These are phyloP conservation scores for Limtongozyma cylindracea DNA, from an alignment of 805 yeast genomes.

Conservation along the genomic window DNA sequence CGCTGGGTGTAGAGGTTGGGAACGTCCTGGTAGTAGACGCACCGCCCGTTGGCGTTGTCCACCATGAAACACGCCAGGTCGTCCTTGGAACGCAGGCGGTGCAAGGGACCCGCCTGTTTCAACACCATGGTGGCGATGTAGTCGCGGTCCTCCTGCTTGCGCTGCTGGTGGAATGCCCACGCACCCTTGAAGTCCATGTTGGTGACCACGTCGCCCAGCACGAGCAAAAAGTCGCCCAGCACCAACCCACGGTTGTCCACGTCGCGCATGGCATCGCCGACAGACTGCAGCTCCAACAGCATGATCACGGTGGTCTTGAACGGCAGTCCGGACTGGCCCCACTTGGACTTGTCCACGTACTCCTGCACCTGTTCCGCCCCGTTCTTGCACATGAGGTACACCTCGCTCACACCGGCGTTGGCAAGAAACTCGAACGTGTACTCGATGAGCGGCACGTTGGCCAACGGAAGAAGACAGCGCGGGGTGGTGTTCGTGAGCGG, in stretches of 20 bases:
- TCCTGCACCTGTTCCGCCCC: slow-evolving; percentile 76
- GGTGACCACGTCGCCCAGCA: slow-evolving; percentile 90
- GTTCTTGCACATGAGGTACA: slow-evolving; percentile 68
- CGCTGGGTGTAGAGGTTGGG: too few species aligned
- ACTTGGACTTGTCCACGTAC: slow-evolving; percentile 52
- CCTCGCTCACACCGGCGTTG: slow-evolving; percentile 73
- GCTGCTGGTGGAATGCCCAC: slow-evolving; percentile 44
- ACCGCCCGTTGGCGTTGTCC: slow-evolving; percentile 47
- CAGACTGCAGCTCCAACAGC: slow-evolving; percentile 71
- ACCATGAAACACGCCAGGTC: slow-evolving; percentile 73
- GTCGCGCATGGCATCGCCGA: slow-evolving; percentile 96
- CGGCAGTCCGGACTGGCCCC: slow-evolving; percentile 58
- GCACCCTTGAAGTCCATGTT: slow-evolving; percentile 63
- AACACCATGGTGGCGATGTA: slow-evolving; percentile 89
- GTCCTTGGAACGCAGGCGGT: slow-evolving; percentile 56
- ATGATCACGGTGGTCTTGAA: slow-evolving; percentile 58
- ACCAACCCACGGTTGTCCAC: slow-evolving; percentile 77
- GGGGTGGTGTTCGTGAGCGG: slow-evolving; percentile 76
- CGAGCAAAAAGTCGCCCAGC: slow-evolving; percentile 69
- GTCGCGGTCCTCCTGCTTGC: slow-evolving; percentile 58
- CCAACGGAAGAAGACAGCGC: slow-evolving; percentile 76
- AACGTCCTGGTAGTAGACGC: slow-evolving; percentile 65
- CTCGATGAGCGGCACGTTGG: slow-evolving; percentile 82
- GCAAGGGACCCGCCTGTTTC: slow-evolving; percentile 62
- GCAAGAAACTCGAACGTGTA: slow-evolving; percentile 90